These are phyloP conservation scores for Kodamaea suecica DNA, from an alignment of 1,139 yeast species.

Conservation along the genomic window DNA sequence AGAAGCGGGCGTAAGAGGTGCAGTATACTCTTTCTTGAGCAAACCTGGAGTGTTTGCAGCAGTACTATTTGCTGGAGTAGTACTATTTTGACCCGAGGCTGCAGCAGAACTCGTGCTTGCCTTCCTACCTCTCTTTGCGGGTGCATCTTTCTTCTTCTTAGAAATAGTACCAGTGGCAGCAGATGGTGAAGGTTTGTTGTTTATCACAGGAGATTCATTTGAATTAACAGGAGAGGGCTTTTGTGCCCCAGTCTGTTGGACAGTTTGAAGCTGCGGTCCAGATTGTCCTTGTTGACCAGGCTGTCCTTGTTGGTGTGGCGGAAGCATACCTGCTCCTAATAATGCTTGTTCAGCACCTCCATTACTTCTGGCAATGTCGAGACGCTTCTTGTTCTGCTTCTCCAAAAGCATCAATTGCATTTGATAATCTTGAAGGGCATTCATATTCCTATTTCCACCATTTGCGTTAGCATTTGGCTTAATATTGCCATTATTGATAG, in stretches of 20 bases:
- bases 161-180: conserved; percentile 6
- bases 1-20: conserved; percentile 45
- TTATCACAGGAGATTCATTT: conserved; percentile 27
- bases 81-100: conserved; percentile 8
- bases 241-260: conserved; percentile 8
- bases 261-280: conserved; percentile 15
- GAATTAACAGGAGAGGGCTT: conserved; percentile 30
- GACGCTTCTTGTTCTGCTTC: conserved; percentile 64
- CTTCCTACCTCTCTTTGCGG: conserved; percentile 35
- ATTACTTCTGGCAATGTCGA: conserved; percentile 46
- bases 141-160: conserved; percentile 26
- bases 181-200: conserved; percentile 27
- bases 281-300: conserved; percentile 2
- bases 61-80: conserved; percentile 15
- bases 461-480: conserved; percentile 6
- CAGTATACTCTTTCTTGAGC: conserved; percentile 34
- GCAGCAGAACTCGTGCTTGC: conserved; percentile 20
- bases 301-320: conserved; percentile 15
- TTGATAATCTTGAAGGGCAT: conserved; percentile 68
- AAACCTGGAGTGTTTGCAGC: conserved; percentile 26
- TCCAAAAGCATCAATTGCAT: conserved; percentile 71
- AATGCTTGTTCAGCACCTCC: conserved; percentile 19
- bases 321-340: conserved; percentile 23
- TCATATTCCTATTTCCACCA: conserved; percentile 28
- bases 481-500: conserved; percentile 9